Conservation (phyloP, 2,329 filamentous ascomycete species). For the Fusarium virguliforme region DNA sequence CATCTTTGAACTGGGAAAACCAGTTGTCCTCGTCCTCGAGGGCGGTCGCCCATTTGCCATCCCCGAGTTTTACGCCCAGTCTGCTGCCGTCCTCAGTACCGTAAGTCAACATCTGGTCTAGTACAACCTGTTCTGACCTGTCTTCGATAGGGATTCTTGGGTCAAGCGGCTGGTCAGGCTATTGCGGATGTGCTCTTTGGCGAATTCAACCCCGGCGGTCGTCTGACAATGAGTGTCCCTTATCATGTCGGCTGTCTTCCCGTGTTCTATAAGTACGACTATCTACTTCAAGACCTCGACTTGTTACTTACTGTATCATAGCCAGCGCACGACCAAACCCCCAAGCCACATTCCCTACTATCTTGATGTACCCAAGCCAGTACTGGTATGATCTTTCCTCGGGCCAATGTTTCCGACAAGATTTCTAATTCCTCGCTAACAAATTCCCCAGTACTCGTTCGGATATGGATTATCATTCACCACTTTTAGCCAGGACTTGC, state of each 20-base stretch:
- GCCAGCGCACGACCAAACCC: background rate
- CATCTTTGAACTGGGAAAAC: background rate
- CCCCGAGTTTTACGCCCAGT: background rate
- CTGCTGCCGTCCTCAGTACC: background rate
- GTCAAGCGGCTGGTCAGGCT: constrained; percentile 1
- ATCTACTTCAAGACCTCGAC: background rate
- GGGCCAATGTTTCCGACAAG: background rate
- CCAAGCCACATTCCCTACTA: background rate
- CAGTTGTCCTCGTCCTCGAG: constrained; percentile 2
- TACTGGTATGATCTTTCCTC: background rate
- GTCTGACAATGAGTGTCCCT: constrained; percentile 4
- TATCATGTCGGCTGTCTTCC: background rate
- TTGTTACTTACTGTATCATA: background rate
- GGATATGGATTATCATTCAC: background rate
- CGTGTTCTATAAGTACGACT: background rate
- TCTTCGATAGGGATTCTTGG: background rate
- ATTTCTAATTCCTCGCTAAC: background rate
- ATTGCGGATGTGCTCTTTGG: constrained; percentile 1
- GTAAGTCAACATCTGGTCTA: background rate
- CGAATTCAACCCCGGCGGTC: background rate
- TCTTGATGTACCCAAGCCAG: constrained; percentile 1
- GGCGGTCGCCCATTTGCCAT: background rate
- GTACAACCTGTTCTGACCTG: background rate
- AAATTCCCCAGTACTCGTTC: background rate
- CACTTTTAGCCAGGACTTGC: background rate